Base-by-base conservation (phyloP, 305 asterid genomes). In the Andrographis paniculata region DNA sequence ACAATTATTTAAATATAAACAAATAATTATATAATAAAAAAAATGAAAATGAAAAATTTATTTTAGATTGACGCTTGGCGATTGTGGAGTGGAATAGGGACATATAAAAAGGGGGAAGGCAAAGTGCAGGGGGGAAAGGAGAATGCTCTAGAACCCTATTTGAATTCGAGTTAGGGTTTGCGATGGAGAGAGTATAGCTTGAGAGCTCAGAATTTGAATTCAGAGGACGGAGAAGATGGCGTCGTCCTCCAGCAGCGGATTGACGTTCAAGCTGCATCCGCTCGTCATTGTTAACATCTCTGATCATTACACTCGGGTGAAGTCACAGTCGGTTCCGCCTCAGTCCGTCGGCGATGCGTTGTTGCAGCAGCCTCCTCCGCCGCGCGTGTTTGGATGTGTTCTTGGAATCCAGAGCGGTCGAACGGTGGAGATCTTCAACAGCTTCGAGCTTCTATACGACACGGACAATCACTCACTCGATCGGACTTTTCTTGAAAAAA, bases 381-480 rank as follows among this genome's bases (percentile, higher is more conserved):
- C 76, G 7, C 85, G 96, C 53, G 98, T 89, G 1, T 87, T 82
- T 45, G 98, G 98, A 14, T 86, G 96, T 68, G 98, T 89, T 20
- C 86, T 89, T 74, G 98, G 95, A 17, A 87, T 89, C 14, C 98
- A 89, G 66, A 70, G 78, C 63, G 96, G 95, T 44, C 91, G 98
- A 43, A 83, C 88, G 20, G 96, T 89, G 15, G 98, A 89, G 95
- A 80, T 89, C 78, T 86, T 89, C 72, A 86, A 89, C 65, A 89
- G 87, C 56, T 89, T 89, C 55, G 95, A 89, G 64, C 95, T 89
- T 50, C 78, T 86, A 21, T 82, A 70, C 60, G 95, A 89, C 67
- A 55, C 75, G 33, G 27, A 33, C 36, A 73, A 92, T 14, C 76
- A 75, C 55, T 67, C 96, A 2, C 82, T 89, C 20, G 94, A 80